Conservation (phyloP, 73 alveolate genomes). For the Paramecium sonneborni region DNA sequence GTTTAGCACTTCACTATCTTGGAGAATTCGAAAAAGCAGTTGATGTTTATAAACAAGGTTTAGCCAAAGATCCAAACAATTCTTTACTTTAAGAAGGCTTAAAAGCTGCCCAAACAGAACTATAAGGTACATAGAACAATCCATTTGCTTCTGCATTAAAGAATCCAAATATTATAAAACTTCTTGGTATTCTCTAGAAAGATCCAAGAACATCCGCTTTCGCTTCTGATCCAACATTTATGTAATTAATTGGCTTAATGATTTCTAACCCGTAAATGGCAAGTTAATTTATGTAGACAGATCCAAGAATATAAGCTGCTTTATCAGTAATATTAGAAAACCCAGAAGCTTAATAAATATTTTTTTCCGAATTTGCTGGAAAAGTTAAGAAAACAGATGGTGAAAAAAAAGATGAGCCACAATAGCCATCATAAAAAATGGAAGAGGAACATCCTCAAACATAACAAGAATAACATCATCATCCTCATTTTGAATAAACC, state of each 20-base stretch:
- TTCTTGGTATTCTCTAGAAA: background rate
- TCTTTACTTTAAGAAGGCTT: conserved; percentile 80
- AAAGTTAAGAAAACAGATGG: conserved; percentile 32
- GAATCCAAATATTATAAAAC: background rate
- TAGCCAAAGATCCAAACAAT: conserved; percentile 90
- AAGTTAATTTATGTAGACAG: conserved; percentile 29
- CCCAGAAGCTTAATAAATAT: conserved; percentile 17
- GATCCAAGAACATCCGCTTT: conserved; percentile 25
- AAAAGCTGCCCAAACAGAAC: conserved; percentile 61
- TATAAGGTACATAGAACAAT: conserved; percentile 59
- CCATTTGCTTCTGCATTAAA: background rate
- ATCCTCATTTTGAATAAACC: background rate
- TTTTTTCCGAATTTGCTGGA: conserved; percentile 48
- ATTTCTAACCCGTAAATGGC: conserved; percentile 36
- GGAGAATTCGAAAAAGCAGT: conserved; percentile 88
- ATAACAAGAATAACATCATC: background rate
- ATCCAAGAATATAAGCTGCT: conserved; percentile 50
- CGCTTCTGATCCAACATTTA: conserved; percentile 18
- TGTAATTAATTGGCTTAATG: conserved; percentile 30
- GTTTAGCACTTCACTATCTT: conserved; percentile 84
- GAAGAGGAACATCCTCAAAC: conserved; percentile 56
- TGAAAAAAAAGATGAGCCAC: background rate
- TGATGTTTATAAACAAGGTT: conserved; percentile 87
- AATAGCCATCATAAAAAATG: conserved; percentile 45
- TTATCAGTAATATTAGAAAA: conserved; percentile 22